A percentile compares a stretch with the other conserved stretches of the same genome.
Conservation (phyloP, 257 asterid genomes). For the Ocimum tenuiflorum region DNA sequence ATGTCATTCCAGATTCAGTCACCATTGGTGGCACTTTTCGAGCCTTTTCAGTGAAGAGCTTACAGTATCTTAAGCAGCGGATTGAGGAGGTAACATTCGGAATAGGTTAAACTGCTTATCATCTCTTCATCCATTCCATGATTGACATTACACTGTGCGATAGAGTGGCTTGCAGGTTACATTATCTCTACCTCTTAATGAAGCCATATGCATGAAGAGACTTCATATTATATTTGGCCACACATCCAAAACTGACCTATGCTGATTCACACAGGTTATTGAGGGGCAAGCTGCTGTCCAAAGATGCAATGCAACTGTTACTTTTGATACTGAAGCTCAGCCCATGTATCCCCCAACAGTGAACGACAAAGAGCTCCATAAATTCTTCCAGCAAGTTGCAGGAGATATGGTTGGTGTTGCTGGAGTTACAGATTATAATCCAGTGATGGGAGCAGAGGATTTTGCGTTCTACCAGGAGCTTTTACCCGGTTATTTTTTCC, state of each 20-base stretch:
- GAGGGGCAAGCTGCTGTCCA: conserved; percentile 73
- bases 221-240: too few relatives aligned
- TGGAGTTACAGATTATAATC: conserved; percentile 40
- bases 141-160: too few relatives aligned
- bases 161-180: too few relatives aligned
- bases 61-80: conserved; percentile 49
- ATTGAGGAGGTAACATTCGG: conserved; percentile 50
- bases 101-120: background rate
- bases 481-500: conserved; percentile 65
- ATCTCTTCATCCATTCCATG: background rate
- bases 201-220: too few relatives aligned
- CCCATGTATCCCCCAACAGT: conserved; percentile 62
- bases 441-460: conserved; percentile 75
- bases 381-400: conserved; percentile 48
- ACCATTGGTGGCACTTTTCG: conserved; percentile 85
- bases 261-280: conserved; percentile 42
- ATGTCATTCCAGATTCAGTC: conserved; percentile 89
- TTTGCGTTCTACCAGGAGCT: conserved; percentile 60
- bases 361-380: conserved; percentile 51
- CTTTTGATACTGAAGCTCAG: conserved; percentile 28
- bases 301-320: conserved; percentile 67
- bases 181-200: too few relatives aligned
- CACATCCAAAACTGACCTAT: background rate
- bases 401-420: conserved; percentile 46
- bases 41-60: conserved; percentile 62